Base-by-base conservation (phyloP, 768 basidiomycete genomes). In the Lactarius evosmus region DNA sequence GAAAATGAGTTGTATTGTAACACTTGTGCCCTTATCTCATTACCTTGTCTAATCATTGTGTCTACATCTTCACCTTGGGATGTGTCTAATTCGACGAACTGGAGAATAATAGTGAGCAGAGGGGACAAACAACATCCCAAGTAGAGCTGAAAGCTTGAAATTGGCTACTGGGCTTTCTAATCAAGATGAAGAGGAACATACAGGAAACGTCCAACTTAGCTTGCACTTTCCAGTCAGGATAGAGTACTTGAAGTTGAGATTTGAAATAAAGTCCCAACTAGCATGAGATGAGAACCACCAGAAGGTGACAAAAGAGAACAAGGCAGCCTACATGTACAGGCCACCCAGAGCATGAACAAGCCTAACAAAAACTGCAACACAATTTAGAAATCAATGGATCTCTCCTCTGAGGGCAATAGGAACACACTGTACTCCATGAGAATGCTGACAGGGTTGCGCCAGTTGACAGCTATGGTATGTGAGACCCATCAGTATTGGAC, bases 201-300 rank as follows among this genome's bases (percentile, higher is more conserved):
- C 36, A 7, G 7, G 14, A 16, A 36, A 34, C 11, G 61, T 25
- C 54, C 44, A 14, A 4, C 19, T 5, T 16, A 32, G 25, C 22
- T 46, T 16, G 3, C 63, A 41, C 54, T 60, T 46, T 19, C 63
- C 52, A 4, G 36, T 32, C 27, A 55, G n/a, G 58, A 60, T 16
- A 27, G 27, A 25, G 16, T 30, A 36, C 16, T 65, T 59, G 17
- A 56, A 65, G 27, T 55, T n/a, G 4, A 65, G 19, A 17, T 52
- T 60, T 22, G 41, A 3, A 3, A 65, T 12, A 12, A 61, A 52
- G 14, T 65, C 63, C 63, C 63, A 65, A 25, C 63, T 61, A 7
- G 25, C n/a, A 29, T 19, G 16, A 30, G 19, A 36, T 16, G 4
- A 27, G 8, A 58, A 19, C 9, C 22, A 33, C 19, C 8, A 29